A percentile compares a stretch with the other conserved stretches of the same genome.
These are phyloP conservation scores for Musa acuminata DNA, from an alignment of 176 grass and related monocot species.

Conservation along the genomic window DNA sequence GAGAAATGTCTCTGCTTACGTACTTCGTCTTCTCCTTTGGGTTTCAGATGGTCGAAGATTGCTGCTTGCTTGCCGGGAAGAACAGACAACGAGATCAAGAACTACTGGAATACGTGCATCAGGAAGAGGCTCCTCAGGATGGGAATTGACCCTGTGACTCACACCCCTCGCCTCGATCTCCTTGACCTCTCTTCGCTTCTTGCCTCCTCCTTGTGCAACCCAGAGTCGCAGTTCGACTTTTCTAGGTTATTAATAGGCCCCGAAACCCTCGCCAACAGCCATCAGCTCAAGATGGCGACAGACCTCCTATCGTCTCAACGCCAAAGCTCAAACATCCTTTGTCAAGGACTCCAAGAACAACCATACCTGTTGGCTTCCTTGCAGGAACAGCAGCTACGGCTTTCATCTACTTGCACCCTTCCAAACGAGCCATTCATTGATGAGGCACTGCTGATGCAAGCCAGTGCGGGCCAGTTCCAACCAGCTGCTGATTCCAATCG, in stretches of 20 bases:
- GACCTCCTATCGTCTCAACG: slow-evolving; percentile 15
- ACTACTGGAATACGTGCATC: slow-evolving; percentile 98
- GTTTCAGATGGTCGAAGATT: slow-evolving; percentile 73
- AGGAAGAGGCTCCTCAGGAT: slow-evolving; percentile 74
- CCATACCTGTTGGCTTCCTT: not conserved
- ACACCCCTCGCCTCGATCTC: slow-evolving; percentile 64
- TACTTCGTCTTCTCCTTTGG: not conserved
- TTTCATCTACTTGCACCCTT: not conserved
- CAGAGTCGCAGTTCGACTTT: slow-evolving; percentile 38
- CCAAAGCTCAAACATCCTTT: not conserved
- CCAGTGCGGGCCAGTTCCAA: slow-evolving; percentile 30
- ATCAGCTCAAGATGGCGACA: slow-evolving; percentile 54
- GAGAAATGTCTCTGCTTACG: not conserved
- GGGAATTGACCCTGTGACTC: slow-evolving; percentile 78
- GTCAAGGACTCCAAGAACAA: not conserved
- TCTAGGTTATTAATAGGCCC: slow-evolving; percentile 48
- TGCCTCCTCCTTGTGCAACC: slow-evolving; percentile 48
- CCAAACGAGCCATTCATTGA: slow-evolving; percentile 20
- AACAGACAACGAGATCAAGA: slow-evolving; percentile 98
- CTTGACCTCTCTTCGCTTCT: slow-evolving; percentile 61
- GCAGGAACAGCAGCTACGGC: not conserved
- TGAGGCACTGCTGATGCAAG: slow-evolving; percentile 12
- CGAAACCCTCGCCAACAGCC: slow-evolving; percentile 48
- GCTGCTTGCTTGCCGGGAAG: slow-evolving; percentile 76
- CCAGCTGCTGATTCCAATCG: slow-evolving; percentile 15